phyloP scores from a whole-genome alignment of 2,329 filamentous ascomycete species.

The Capronia americana region DNA sequence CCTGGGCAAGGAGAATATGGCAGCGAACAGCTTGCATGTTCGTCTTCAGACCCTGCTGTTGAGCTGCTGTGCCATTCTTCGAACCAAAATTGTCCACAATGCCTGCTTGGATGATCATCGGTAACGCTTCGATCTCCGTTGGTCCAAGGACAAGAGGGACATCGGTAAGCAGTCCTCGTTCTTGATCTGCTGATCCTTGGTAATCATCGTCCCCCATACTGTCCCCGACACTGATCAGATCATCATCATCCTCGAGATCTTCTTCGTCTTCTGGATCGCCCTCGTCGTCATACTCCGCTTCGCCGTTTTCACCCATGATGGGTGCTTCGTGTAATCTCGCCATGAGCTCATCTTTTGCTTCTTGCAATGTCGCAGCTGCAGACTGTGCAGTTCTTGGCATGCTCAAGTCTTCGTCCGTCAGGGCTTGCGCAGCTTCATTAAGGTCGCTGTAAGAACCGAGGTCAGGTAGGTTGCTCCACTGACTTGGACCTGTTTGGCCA shows the following conservation, averaged over 20 bases:
- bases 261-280: constrained; percentile 51
- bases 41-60: constrained; percentile 61
- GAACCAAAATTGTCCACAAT: constrained; percentile 81
- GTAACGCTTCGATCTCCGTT: constrained; percentile 91
- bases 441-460: constrained; percentile 50
- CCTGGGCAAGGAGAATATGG: constrained; percentile 85
- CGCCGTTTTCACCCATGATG: constrained; percentile 44
- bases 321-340: constrained; percentile 55
- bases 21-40: constrained; percentile 91
- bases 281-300: constrained; percentile 52
- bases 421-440: constrained; percentile 46
- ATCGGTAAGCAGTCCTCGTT: constrained; percentile 84
- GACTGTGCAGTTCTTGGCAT: constrained; percentile 56
- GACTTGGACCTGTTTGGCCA: constrained; percentile 49
- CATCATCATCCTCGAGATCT: constrained; percentile 52
- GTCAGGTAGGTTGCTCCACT: constrained; percentile 53
- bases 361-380: constrained; percentile 57
- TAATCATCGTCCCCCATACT: constrained; percentile 58
- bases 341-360: constrained; percentile 59
- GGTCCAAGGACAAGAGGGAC: constrained; percentile 93
- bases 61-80: constrained; percentile 49
- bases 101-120: constrained; percentile 96
- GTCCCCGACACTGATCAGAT: constrained; percentile 51
- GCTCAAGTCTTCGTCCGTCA: constrained; percentile 54
- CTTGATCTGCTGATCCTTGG: constrained; percentile 58